Evolutionary conservation across 1,284 basidiomycete species (phyloP), one percentile per base, ranked within the genome.

Genomic region (Ustilago esculenta): DNA sequence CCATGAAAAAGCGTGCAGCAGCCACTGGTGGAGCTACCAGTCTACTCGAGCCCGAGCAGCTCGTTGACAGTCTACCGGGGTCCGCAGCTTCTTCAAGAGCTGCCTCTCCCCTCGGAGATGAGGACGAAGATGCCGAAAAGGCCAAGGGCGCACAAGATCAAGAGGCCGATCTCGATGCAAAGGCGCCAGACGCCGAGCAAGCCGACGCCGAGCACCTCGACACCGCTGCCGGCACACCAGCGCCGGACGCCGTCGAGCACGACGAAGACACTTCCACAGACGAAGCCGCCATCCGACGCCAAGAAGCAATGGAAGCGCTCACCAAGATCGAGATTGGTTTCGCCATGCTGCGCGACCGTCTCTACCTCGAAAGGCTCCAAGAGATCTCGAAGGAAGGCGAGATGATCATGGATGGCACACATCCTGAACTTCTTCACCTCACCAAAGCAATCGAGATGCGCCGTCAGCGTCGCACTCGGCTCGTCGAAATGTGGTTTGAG

Each of bases 361-460:
- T 87, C 18, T 87, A 86, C 73, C 75, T 86, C 29, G 86, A 87
- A 71, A 77, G 86, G 5, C 83, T 86, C 76, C 84, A 85, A 48
- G 86, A 87, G 65, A 83, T 86, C 36, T 84, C 84, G 18, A 81
- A 82, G 30, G 86, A 87, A 74, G 84, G 85, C 56, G 84, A 85
- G 24, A 84, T 85, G 82, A 83, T 87, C 36, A 67, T 85, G 29
- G 82, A 84, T 49, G 85, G 88, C 29, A 86, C 87, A 1, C 92
- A 94, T 75, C 92, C 92, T 0, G 92, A 94, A 77, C 84, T 93
- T 56, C 84, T 90, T 15, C 88, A 92, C 78, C 84, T 94, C 4
- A 90, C 90, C 46, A 76, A 79, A 18, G 68, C 83, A 11, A 82
- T 84, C 55, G 83, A 83, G 51, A 71, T 76, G 29, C 76, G 83